phyloP scores from a whole-genome alignment of 2,329 filamentous ascomycete genomes.

The Orbilia oligospora region DNA sequence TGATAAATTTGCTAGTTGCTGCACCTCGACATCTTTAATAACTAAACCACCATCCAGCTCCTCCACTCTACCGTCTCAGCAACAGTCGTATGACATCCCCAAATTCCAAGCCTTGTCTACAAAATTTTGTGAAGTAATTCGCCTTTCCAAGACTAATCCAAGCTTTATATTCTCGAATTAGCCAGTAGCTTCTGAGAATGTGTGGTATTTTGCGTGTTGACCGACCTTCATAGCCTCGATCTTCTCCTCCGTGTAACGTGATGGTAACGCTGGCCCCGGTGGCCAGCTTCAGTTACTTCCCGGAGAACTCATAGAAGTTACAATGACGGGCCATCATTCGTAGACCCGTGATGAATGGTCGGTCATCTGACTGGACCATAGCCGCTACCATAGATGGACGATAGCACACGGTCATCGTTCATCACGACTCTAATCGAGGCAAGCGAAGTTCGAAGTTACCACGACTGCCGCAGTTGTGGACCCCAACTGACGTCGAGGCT shows the following conservation, averaged over 20 bases:
- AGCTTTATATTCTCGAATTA: constrained; percentile 23
- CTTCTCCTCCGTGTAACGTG: constrained; percentile 18
- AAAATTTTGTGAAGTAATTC: constrained; percentile 9
- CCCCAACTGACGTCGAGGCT: neutral
- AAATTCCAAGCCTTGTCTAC: constrained; percentile 5
- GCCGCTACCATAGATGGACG: neutral
- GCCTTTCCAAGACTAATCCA: constrained; percentile 1
- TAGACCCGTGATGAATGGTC: neutral
- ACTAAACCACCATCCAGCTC: neutral
- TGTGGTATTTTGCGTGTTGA: constrained; percentile 35
- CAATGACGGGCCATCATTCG: neutral
- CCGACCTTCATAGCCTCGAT: constrained; percentile 21
- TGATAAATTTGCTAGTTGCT: neutral
- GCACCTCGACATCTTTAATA: constrained; percentile 19
- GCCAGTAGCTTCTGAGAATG: constrained; percentile 5
- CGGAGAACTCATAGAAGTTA: neutral
- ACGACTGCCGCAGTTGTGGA: neutral
- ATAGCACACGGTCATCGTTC: neutral
- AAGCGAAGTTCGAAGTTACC: neutral
- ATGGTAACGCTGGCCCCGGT: constrained; percentile 16
- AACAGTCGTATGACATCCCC: neutral
- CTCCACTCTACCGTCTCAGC: neutral
- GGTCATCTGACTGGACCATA: constrained; percentile 15
- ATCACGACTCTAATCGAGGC: neutral
- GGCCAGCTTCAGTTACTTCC: constrained; percentile 13